Evolutionary conservation across 148 eudicot genomes (phyloP).

Genomic region (Mesembryanthemum crystallinum): DNA sequence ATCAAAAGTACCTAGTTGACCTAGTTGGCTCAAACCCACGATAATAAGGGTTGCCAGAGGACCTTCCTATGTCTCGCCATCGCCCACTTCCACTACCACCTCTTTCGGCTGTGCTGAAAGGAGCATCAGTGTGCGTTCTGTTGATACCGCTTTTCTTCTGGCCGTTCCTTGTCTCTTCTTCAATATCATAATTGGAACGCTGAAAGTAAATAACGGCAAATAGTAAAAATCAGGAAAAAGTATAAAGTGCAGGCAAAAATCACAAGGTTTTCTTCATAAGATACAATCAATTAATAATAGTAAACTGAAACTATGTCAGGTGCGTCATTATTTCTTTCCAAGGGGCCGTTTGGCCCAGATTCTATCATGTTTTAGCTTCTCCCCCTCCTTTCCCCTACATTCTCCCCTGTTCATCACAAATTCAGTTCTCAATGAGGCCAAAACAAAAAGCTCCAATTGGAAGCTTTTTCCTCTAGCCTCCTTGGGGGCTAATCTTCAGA

Average conservation of each 20-base stretch:
- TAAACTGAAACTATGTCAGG: too few relatives aligned
- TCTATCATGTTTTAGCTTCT: too few relatives aligned
- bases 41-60: constrained; percentile 49
- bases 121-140: constrained; percentile 47
- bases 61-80: constrained; percentile 58
- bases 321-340: too few relatives aligned
- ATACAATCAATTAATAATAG: too few relatives aligned
- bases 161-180: constrained; percentile 64
- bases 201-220: constrained; percentile 26
- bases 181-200: constrained; percentile 71
- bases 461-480: too few relatives aligned
- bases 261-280: not conserved
- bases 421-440: too few relatives aligned
- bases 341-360: too few relatives aligned
- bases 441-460: too few relatives aligned
- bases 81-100: constrained; percentile 44
- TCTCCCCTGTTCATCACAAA: too few relatives aligned
- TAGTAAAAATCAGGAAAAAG: not conserved
- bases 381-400: too few relatives aligned
- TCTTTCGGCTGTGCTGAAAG: constrained; percentile 43
- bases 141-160: constrained; percentile 43
- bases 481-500: too few relatives aligned
- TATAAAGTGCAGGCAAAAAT: not conserved
- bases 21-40: constrained; percentile 52
- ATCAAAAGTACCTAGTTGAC: constrained; percentile 37